Evolutionary conservation across 192 early-diverging fungal genomes (phyloP).

Genomic region (Phycomyces blakesleeanus): DNA sequence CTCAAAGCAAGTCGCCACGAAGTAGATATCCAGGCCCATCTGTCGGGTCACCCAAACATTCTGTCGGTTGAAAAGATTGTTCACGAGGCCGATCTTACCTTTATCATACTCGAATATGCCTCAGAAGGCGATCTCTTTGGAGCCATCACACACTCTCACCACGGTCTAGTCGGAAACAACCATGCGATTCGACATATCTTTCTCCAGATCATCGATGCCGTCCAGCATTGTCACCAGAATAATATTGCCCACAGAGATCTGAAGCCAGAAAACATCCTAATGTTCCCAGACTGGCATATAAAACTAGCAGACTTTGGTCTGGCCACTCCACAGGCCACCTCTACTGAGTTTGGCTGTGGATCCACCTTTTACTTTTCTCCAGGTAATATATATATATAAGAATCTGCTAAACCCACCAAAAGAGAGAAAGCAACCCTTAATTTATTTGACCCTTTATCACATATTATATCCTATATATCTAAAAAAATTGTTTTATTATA

Average conservation of each 20-base stretch:
- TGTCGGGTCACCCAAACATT: constrained; percentile 67
- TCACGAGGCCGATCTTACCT: constrained; percentile 55
- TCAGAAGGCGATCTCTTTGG: constrained; percentile 93
- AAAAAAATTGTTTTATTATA: constrained; percentile 21
- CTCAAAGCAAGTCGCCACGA: constrained; percentile 59
- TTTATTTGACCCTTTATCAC: too few relatives aligned
- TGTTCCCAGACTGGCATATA: constrained; percentile 52
- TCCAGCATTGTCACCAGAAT: constrained; percentile 65
- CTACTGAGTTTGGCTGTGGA: constrained; percentile 67
- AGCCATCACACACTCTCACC: constrained; percentile 71
- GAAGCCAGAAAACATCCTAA: constrained; percentile 79
- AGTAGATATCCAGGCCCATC: constrained; percentile 56
- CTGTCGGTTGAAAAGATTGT: constrained; percentile 61
- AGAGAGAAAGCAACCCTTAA: too few relatives aligned
- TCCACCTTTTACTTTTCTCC: constrained; percentile 56
- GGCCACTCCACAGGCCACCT: constrained; percentile 65
- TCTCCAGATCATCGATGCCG: constrained; percentile 78
- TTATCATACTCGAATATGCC: constrained; percentile 72
- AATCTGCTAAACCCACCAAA: too few relatives aligned
- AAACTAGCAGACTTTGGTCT: constrained; percentile 96
- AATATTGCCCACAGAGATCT: constrained; percentile 76
- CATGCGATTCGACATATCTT: constrained; percentile 75
- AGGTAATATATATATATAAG: constrained; percentile 35
- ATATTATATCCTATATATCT: too few relatives aligned
- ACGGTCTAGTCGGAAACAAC: constrained; percentile 66